Base-by-base conservation (phyloP, 169 alveolate species). In the Eimeria necatrix region DNA sequence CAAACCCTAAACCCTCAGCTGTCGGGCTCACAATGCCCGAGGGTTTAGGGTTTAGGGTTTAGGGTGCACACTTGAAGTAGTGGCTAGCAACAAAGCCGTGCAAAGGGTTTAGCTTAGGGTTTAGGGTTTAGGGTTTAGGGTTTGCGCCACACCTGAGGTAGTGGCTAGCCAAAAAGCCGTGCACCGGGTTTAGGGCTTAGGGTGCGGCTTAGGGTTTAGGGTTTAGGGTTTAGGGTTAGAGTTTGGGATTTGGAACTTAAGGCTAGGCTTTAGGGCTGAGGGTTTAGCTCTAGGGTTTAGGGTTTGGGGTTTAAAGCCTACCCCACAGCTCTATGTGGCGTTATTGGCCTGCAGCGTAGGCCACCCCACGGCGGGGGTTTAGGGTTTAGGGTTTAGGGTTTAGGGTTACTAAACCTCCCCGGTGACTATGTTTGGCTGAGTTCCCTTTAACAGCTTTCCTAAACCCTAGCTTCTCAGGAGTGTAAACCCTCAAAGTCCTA, bases 31-130 rank as follows among this genome's bases (percentile, higher is more conserved):
- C n/a, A 56, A 2, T 9, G 64, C 64, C 18, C 64, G 18, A 68
- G 78, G 78, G 78, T 68, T 68, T 68, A 68, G 41, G 78, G 78
- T 68, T 68, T 68, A 68, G 78, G 78, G 78, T 68, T 68, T 68
- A 68, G 78, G 78, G 41, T 68, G n/a, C 26, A 24, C 51, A 48
- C 51, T 1, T 16, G 10, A 16, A 1, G 64, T 9, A 12, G 3
- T 12, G 64, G 64, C 18, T 56, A 32, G 41, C 41, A 0, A 32
- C 41, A 32, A 2, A 32, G 41, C 41, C 41, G 41, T 32, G 41
- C 41, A 32, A 12, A 56, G 64, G 64, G 3, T 56, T 56, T 56
- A 56, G 64, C n/a, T 24, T 68, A 24, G 49, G 78, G 78, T 68
- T 68, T 68, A 22, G 78, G 48, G 78, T 32, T n/a, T 24, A 24